These are phyloP conservation scores for Claviceps digitariae DNA, from an alignment of 2,329 filamentous ascomycete genomes.

Conservation along the genomic window DNA sequence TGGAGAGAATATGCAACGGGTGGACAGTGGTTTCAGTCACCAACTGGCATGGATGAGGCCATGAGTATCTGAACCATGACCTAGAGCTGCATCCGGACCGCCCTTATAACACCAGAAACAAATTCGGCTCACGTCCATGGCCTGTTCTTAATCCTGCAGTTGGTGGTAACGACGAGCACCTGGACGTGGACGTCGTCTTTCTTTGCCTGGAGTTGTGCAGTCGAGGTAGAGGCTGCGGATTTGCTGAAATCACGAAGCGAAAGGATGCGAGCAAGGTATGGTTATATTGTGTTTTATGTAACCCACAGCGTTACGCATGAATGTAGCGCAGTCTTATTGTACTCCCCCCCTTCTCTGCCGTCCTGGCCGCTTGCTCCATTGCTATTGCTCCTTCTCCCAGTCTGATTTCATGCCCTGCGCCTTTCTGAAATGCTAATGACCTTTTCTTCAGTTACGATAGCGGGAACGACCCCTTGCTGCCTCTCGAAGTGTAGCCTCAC, in stretches of 20 bases:
- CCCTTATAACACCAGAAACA: not conserved
- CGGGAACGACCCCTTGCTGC: not conserved
- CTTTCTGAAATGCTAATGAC: not conserved
- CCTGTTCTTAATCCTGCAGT: not conserved
- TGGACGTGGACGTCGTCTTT: not conserved
- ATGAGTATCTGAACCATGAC: conserved; percentile 18
- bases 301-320: not conserved
- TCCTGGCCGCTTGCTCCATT: not conserved
- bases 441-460: not conserved
- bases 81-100: not conserved
- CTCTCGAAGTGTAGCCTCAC: not conserved
- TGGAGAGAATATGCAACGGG: conserved; percentile 29
- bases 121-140: not conserved
- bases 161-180: not conserved
- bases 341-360: not conserved
- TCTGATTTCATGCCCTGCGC: not conserved
- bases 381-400: not conserved
- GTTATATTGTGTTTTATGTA: not conserved
- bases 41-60: conserved; percentile 28
- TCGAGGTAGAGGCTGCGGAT: not conserved
- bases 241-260: not conserved
- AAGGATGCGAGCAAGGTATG: no score
- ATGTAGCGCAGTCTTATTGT: not conserved
- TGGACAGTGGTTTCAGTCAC: conserved; percentile 31
- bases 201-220: not conserved